Conservation (phyloP, 1,139 yeast species). For the Candida gigantensis region DNA sequence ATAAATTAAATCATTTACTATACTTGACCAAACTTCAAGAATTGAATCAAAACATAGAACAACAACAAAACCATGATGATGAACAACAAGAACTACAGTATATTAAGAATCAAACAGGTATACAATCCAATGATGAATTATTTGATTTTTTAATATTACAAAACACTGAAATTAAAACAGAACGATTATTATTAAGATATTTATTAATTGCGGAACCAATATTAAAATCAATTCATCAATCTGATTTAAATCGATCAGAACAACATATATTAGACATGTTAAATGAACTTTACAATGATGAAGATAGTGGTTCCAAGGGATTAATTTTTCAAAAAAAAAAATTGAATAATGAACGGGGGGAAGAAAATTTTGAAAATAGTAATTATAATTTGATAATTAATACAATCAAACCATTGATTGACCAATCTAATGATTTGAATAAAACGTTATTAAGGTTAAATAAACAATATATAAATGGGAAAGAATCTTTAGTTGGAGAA, state of each 20-base stretch:
- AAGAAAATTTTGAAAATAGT: not conserved
- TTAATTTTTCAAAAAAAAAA: slow-evolving; percentile 12
- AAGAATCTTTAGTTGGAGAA: slow-evolving; percentile 13
- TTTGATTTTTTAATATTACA: slow-evolving; percentile 23
- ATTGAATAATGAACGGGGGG: too few species aligned
- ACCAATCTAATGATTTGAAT: slow-evolving; percentile 17
- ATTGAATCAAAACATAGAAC: slow-evolving; percentile 14
- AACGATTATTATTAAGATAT: slow-evolving; percentile 24
- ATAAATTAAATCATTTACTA: slow-evolving; percentile 30
- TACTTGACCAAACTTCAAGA: slow-evolving; percentile 27
- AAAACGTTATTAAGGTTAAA: slow-evolving; percentile 17
- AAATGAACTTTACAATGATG: slow-evolving; percentile 14
- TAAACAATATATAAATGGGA: slow-evolving; percentile 11
- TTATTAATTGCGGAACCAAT: slow-evolving; percentile 32
- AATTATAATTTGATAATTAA: slow-evolving; percentile 10
- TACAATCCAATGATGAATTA: slow-evolving; percentile 22
- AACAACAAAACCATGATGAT: slow-evolving; percentile 5
- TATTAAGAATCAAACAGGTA: slow-evolving; percentile 9
- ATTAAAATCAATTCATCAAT: slow-evolving; percentile 34
- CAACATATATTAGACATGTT: slow-evolving; percentile 27
- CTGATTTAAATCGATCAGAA: slow-evolving; percentile 34
- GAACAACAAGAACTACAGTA: slow-evolving; percentile 10
- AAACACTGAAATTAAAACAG: slow-evolving; percentile 26
- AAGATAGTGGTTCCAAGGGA: slow-evolving; percentile 12
- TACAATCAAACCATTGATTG: slow-evolving; percentile 18